Conservation (phyloP, 2,329 filamentous ascomycete genomes). For the Talaromyces albobiverticillius region DNA sequence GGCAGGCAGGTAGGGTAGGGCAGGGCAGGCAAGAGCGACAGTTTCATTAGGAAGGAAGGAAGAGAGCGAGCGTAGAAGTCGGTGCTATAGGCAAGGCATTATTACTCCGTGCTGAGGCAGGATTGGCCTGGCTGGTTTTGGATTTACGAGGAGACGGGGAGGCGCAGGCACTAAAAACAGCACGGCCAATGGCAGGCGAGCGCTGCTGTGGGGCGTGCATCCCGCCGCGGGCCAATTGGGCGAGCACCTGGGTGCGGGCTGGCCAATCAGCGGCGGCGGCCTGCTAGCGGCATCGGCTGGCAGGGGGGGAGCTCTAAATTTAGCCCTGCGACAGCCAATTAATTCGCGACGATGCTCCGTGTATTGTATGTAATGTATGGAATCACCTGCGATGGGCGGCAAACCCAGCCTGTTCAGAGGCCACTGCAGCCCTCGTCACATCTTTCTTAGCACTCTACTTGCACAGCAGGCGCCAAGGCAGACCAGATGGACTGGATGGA, state of each 20-base stretch:
- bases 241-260: neutral
- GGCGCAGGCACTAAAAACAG: slow-evolving; percentile 5
- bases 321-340: slow-evolving; percentile 26
- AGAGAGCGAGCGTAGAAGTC: too few relatives aligned
- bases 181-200: neutral
- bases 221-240: neutral
- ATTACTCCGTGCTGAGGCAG: slow-evolving; percentile 3
- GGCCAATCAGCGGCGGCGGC: slow-evolving; percentile 1
- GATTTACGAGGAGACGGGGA: slow-evolving; percentile 10
- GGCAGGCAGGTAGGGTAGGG: neutral
- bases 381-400: slow-evolving; percentile 29
- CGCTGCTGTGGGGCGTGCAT: neutral
- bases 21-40: slow-evolving; percentile 13
- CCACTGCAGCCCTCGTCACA: neutral
- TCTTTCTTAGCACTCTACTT: too few relatives aligned
- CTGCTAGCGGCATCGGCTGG: slow-evolving; percentile 18
- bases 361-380: neutral
- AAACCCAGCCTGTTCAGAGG: slow-evolving; percentile 19
- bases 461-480: neutral
- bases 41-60: neutral
- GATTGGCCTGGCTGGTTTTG: slow-evolving; percentile 3
- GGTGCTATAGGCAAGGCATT: too few relatives aligned
- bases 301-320: slow-evolving; percentile 32
- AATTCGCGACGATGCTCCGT: neutral
- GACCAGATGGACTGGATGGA: too few relatives aligned